Percentiles rank a stretch among this genome's conserved stretches.
phyloP scores from a whole-genome alignment of 2,329 filamentous ascomycete genomes.

The Venturia oleaginea region DNA sequence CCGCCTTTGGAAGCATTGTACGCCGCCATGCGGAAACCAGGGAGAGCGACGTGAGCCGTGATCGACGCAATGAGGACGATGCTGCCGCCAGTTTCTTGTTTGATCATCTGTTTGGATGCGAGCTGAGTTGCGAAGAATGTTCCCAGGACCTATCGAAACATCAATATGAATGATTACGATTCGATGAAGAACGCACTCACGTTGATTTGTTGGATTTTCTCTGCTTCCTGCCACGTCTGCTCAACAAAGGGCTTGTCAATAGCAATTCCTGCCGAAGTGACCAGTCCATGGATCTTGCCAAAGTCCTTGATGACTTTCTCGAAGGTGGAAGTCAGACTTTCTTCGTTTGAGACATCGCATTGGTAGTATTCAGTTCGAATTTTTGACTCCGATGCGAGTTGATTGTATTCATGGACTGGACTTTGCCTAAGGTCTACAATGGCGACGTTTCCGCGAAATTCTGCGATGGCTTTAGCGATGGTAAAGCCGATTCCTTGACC shows the following conservation, averaged over 20 bases:
- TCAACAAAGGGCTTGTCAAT: conserved; percentile 38
- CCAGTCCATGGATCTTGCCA: conserved; percentile 18
- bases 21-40: conserved; percentile 31
- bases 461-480: conserved; percentile 18
- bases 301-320: conserved; percentile 16
- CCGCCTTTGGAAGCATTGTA: conserved; percentile 39
- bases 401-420: conserved; percentile 16
- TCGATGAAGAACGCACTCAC: conserved; percentile 20
- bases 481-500: conserved; percentile 20
- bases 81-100: conserved; percentile 31
- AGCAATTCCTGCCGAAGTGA: conserved; percentile 29
- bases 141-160: conserved; percentile 27
- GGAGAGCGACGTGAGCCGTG: conserved; percentile 29
- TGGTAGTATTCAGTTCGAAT: conserved; percentile 17
- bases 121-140: conserved; percentile 36
- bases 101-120: conserved; percentile 32
- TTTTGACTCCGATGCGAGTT: conserved; percentile 15
- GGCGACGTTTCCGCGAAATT: conserved; percentile 19
- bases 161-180: background rate
- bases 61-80: conserved; percentile 34
- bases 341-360: conserved; percentile 18
- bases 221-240: conserved; percentile 36
- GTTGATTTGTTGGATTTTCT: conserved; percentile 34
- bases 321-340: conserved; percentile 17
- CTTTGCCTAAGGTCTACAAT: conserved; percentile 17